These are phyloP conservation scores for Phytophthora kernoviae DNA, from an alignment of 352 stramenopile species.

Conservation along the genomic window DNA sequence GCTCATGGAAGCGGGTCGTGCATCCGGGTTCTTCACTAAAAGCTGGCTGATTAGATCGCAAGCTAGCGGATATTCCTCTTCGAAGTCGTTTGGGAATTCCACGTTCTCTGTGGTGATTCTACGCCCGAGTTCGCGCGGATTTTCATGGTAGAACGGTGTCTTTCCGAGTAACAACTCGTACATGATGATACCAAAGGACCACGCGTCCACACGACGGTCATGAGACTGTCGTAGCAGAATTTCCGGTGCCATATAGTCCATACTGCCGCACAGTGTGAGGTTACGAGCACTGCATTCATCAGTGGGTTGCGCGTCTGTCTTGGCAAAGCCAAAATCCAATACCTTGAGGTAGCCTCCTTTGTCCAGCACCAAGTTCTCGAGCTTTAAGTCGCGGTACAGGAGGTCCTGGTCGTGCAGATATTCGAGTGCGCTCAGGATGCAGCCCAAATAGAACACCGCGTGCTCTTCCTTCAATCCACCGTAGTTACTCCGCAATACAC, in stretches of 20 bases:
- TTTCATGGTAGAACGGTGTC: conserved; percentile 90
- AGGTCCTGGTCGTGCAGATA: conserved; percentile 75
- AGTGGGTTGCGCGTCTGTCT: conserved; percentile 45
- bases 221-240: conserved; percentile 66
- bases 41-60: conserved; percentile 31
- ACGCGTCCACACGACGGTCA: conserved; percentile 77
- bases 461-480: conserved; percentile 60
- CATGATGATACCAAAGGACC: conserved; percentile 87
- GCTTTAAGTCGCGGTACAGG: conserved; percentile 91
- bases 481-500: conserved; percentile 42
- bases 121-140: conserved; percentile 75
- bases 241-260: conserved; percentile 86
- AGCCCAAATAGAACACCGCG: conserved; percentile 90
- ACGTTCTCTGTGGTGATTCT: conserved; percentile 73
- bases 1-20: conserved; percentile 45
- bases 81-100: conserved; percentile 70
- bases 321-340: conserved; percentile 82
- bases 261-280: conserved; percentile 76
- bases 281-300: conserved; percentile 46
- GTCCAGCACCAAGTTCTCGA: conserved; percentile 91
- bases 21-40: conserved; percentile 51
- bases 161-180: conserved; percentile 86
- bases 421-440: conserved; percentile 81
- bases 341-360: conserved; percentile 87
- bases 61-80: conserved; percentile 42